phyloP scores from a whole-genome alignment of 495 filamentous ascomycete genomes.

The Parachaetomium inaequale region DNA sequence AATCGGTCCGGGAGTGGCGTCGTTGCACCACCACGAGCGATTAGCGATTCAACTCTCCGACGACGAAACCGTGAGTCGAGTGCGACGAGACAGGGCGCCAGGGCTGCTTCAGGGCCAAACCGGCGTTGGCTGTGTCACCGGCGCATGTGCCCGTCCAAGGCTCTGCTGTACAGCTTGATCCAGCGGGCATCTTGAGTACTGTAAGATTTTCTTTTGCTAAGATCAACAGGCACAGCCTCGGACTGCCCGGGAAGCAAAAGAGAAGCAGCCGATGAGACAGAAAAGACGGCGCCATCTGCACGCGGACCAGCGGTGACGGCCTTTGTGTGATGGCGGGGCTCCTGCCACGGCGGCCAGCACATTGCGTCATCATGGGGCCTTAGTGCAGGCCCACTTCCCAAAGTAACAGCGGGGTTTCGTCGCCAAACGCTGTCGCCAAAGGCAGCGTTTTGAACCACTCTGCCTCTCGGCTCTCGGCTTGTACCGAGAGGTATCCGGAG shows the following conservation, averaged over 20 bases:
- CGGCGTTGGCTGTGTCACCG: neutral
- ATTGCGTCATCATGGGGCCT: conserved; percentile 21
- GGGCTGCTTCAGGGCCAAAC: conserved; percentile 9
- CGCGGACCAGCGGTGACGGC: neutral
- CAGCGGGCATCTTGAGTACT: too few species aligned
- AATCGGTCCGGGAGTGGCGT: conserved; percentile 4
- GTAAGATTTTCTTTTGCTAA: too few species aligned
- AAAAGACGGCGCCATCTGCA: neutral
- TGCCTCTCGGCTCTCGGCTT: neutral
- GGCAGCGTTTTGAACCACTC: too few species aligned
- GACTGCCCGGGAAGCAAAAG: too few species aligned
- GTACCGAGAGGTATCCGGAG: neutral
- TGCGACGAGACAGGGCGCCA: neutral
- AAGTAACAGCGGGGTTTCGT: conserved; percentile 14
- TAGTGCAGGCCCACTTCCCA: neutral
- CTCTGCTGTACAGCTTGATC: neutral
- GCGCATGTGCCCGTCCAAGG: neutral
- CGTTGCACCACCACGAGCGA: neutral
- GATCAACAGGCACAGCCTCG: too few species aligned
- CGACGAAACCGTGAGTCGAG: neutral
- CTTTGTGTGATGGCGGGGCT: conserved; percentile 2
- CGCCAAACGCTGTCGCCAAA: neutral
- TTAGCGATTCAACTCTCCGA: neutral
- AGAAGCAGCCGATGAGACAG: too few species aligned
- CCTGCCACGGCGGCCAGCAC: conserved; percentile 1